Evolutionary conservation across 2,329 filamentous ascomycete genomes (phyloP).

Genomic region (Epichloe sibirici): DNA sequence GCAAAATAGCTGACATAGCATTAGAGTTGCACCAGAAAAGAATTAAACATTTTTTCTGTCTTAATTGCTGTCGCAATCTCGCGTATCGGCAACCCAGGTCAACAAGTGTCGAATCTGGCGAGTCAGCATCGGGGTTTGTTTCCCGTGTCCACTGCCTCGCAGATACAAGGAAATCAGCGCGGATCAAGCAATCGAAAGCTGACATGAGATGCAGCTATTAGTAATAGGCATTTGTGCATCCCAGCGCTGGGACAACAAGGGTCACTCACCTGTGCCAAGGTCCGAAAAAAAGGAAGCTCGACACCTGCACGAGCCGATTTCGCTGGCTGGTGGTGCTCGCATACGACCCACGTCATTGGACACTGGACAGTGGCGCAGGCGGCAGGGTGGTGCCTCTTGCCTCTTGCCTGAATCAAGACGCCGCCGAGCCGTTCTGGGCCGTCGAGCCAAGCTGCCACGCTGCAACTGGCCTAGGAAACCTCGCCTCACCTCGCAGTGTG

Average conservation of each 20-base stretch:
- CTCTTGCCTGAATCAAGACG: no score
- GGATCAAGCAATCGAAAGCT: not conserved
- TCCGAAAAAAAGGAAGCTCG: not conserved
- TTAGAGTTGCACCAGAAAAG: no score
- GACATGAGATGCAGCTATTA: not conserved
- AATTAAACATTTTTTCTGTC: no score
- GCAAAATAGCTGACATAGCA: no score
- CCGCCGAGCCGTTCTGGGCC: no score
- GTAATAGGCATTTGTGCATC: not conserved
- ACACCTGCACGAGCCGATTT: slow-evolving; percentile 10
- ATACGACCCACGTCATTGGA: slow-evolving; percentile 8
- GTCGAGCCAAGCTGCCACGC: no score
- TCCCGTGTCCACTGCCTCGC: not conserved
- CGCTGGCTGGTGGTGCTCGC: slow-evolving; percentile 8
- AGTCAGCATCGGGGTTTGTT: not conserved
- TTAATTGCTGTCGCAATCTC: not conserved
- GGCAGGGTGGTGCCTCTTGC: no score
- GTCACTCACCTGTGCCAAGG: not conserved
- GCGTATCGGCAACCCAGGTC: not conserved
- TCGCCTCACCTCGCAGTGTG: no score
- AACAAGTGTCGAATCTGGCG: not conserved
- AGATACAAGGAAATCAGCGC: not conserved
- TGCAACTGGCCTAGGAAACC: no score
- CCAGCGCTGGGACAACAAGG: not conserved
- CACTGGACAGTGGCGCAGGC: not conserved